These are phyloP conservation scores for Coemansia sp. DNA, from an alignment of 192 early-diverging fungal species.

Conservation along the genomic window DNA sequence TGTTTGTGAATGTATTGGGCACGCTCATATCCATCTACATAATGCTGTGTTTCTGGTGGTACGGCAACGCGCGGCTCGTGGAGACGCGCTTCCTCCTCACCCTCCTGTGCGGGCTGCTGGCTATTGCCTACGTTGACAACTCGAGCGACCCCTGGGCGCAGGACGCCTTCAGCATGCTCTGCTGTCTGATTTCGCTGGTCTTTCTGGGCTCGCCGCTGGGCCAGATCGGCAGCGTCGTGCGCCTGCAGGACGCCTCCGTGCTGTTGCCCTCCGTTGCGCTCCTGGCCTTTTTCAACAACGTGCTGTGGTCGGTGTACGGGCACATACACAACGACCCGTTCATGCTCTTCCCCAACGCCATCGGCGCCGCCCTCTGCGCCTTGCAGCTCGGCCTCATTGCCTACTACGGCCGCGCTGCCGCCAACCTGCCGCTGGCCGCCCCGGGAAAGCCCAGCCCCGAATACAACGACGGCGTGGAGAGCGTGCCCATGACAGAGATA, in stretches of 20 bases:
- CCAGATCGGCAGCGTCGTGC: constrained; percentile 32
- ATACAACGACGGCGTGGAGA: not conserved
- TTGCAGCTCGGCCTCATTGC: constrained; percentile 39
- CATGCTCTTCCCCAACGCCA: constrained; percentile 39
- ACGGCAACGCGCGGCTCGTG: constrained; percentile 6
- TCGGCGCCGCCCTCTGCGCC: constrained; percentile 34
- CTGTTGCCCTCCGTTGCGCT: constrained; percentile 33
- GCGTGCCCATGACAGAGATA: constrained; percentile 15
- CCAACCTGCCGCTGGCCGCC: constrained; percentile 10
- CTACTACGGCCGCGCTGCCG: constrained; percentile 28
- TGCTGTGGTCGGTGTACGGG: constrained; percentile 40
- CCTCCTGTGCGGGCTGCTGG: not conserved
- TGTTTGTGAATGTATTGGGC: constrained; percentile 22
- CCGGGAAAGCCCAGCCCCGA: not conserved
- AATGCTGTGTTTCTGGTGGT: constrained; percentile 31
- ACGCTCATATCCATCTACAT: constrained; percentile 26
- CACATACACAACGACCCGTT: constrained; percentile 28
- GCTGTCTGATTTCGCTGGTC: constrained; percentile 35
- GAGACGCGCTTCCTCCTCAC: constrained; percentile 20
- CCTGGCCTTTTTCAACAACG: constrained; percentile 36
- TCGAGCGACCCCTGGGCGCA: constrained; percentile 3
- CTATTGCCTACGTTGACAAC: constrained; percentile 23
- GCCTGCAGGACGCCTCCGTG: constrained; percentile 30
- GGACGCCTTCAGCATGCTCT: constrained; percentile 22
- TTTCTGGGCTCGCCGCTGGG: constrained; percentile 41